Percentiles rank a stretch among this genome's conserved stretches.
Evolutionary conservation across 2,329 filamentous ascomycete species (phyloP).

Genomic region (Colletotrichum sp.): DNA sequence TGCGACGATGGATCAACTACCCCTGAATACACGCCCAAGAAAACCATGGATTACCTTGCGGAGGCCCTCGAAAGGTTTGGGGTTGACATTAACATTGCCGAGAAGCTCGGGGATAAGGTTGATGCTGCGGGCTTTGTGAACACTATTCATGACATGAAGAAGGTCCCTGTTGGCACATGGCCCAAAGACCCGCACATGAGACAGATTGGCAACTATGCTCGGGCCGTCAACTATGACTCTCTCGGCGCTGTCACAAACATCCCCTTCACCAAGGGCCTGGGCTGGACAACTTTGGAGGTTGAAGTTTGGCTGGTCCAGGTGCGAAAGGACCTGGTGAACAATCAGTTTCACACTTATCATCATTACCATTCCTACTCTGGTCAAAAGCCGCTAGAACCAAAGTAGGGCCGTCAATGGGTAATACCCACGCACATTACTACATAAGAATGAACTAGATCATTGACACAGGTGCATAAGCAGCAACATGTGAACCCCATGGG

Average conservation of each 20-base stretch:
- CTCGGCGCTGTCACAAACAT: not conserved
- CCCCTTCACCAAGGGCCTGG: not conserved
- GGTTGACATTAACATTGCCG: conserved; percentile 22
- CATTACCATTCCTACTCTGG: not conserved
- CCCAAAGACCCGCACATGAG: conserved; percentile 44
- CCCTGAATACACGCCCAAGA: not conserved
- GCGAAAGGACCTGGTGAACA: not conserved
- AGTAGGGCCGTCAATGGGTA: too few species aligned
- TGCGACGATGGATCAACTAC: conserved; percentile 31
- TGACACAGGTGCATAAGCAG: too few species aligned
- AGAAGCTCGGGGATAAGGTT: conserved; percentile 16
- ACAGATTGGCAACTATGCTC: conserved; percentile 36
- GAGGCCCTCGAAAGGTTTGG: conserved; percentile 27
- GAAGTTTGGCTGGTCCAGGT: not conserved
- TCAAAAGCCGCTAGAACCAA: not conserved
- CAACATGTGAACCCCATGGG: too few species aligned
- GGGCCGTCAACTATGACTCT: not conserved
- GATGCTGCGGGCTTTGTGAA: conserved; percentile 30
- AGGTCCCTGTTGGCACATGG: conserved; percentile 45
- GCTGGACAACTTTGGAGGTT: not conserved
- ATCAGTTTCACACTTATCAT: not conserved
- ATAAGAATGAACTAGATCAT: too few species aligned
- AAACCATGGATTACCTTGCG: not conserved
- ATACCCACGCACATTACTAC: too few species aligned
- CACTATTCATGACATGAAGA: conserved; percentile 28